Conservation (phyloP, 1,284 basidiomycete genomes). For the Pholiota adiposa region DNA sequence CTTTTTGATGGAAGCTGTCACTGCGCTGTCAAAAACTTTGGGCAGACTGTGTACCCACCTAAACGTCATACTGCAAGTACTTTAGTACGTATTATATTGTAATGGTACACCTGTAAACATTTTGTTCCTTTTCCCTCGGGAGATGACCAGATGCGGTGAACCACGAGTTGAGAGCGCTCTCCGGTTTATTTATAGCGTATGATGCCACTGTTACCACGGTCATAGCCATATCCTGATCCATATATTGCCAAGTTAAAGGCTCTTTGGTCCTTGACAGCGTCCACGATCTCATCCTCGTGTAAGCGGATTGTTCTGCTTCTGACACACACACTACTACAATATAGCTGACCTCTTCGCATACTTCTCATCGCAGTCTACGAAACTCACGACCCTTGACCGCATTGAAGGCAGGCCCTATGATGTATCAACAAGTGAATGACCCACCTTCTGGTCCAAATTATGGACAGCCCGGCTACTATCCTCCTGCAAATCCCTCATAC, state of each 20-base stretch:
- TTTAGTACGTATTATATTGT: neutral
- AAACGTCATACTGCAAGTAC: slow-evolving; percentile 1
- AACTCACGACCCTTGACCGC: neutral
- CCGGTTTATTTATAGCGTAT: neutral
- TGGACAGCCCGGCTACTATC: slow-evolving; percentile 30
- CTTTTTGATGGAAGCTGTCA: too few relatives aligned
- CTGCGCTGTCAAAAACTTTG: too few relatives aligned
- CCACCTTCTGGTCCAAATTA: slow-evolving; percentile 30
- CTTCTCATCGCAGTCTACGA: neutral
- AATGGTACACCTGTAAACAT: neutral
- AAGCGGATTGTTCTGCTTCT: neutral
- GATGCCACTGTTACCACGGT: neutral
- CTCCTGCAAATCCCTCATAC: slow-evolving; percentile 20
- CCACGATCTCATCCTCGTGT: slow-evolving; percentile 2
- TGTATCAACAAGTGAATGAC: slow-evolving; percentile 22
- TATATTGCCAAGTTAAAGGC: neutral
- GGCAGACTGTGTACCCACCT: too few relatives aligned
- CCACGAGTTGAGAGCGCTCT: too few relatives aligned
- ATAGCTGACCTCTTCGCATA: neutral
- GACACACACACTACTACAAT: neutral
- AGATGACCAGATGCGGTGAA: neutral
- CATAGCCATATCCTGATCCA: neutral
- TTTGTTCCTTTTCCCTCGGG: neutral
- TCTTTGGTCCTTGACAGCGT: slow-evolving; percentile 1
- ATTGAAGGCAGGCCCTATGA: slow-evolving; percentile 10